Evolutionary conservation across 1,139 yeast genomes (phyloP).

Genomic region (Candida pseudoviswanathii): DNA sequence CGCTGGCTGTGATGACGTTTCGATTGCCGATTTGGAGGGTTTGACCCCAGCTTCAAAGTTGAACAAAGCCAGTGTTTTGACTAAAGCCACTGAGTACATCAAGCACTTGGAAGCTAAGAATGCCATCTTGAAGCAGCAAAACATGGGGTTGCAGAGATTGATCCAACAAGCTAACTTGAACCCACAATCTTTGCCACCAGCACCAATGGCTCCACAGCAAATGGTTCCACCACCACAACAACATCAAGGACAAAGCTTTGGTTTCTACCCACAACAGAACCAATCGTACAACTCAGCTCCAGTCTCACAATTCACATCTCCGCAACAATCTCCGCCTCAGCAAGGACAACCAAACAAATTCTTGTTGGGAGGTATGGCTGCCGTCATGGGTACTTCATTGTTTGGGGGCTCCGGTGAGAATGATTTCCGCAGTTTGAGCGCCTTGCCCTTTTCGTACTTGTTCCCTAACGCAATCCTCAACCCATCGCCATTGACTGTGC

Average conservation of each 20-base stretch:
- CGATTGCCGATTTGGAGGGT: conserved; percentile 69
- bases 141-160: conserved; percentile 47
- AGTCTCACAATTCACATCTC: conserved; percentile 19
- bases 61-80: conserved; percentile 85
- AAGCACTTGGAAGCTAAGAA: conserved; percentile 78
- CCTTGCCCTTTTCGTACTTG: conserved; percentile 32
- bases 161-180: conserved; percentile 31
- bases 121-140: conserved; percentile 55
- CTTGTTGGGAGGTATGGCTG: conserved; percentile 58
- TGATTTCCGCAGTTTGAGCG: conserved; percentile 44
- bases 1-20: conserved; percentile 41
- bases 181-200: conserved; percentile 14
- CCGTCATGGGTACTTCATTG: conserved; percentile 52
- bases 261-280: conserved; percentile 23
- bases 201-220: conserved; percentile 12
- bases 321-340: conserved; percentile 11
- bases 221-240: conserved; percentile 10
- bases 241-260: conserved; percentile 21
- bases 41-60: conserved; percentile 83
- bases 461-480: conserved; percentile 28
- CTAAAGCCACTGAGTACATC: conserved; percentile 90
- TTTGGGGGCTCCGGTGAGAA: conserved; percentile 37
- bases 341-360: conserved; percentile 31
- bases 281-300: conserved; percentile 23
- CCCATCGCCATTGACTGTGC: conserved; percentile 28